Evolutionary conservation across 1,284 basidiomycete species (phyloP).

Genomic region (Trichosporon sp.): DNA sequence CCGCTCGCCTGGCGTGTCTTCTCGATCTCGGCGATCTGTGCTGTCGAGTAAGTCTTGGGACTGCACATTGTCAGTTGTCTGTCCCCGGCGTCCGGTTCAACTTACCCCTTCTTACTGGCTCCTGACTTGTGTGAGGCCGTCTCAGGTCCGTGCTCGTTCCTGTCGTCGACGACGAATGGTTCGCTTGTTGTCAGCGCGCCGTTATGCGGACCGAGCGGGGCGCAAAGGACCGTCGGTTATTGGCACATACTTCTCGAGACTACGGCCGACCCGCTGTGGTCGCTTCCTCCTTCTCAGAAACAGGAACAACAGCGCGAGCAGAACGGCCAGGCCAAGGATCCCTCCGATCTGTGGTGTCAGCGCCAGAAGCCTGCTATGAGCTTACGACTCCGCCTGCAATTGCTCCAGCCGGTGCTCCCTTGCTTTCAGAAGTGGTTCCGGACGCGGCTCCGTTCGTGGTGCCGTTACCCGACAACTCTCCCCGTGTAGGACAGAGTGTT

Average conservation of each 20-base stretch:
- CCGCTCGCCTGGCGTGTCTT: not conserved
- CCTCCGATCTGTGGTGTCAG: not conserved
- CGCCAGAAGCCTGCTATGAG: not conserved
- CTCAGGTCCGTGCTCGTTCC: not conserved
- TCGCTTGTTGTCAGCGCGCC: not conserved
- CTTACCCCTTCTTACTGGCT: not conserved
- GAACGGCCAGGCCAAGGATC: not conserved
- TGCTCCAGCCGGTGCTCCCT: not conserved
- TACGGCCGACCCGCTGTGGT: not conserved
- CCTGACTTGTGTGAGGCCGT: not conserved
- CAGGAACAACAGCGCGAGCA: not conserved
- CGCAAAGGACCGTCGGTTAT: too few species aligned
- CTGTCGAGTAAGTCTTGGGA: conserved; percentile 6
- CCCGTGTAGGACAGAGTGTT: too few species aligned
- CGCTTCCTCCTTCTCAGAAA: not conserved
- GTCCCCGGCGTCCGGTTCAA: not conserved
- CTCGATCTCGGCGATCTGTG: not conserved
- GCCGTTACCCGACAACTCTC: too few species aligned
- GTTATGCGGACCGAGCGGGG: not conserved
- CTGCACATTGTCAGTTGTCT: not conserved
- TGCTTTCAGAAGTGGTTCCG: not conserved
- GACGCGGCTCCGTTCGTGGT: too few species aligned
- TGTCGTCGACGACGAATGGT: conserved; percentile 5
- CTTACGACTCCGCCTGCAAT: conserved; percentile 1
- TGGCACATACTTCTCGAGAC: not conserved